Conservation (phyloP, 192 early-diverging fungal species). For the Dissophora globulifera region DNA sequence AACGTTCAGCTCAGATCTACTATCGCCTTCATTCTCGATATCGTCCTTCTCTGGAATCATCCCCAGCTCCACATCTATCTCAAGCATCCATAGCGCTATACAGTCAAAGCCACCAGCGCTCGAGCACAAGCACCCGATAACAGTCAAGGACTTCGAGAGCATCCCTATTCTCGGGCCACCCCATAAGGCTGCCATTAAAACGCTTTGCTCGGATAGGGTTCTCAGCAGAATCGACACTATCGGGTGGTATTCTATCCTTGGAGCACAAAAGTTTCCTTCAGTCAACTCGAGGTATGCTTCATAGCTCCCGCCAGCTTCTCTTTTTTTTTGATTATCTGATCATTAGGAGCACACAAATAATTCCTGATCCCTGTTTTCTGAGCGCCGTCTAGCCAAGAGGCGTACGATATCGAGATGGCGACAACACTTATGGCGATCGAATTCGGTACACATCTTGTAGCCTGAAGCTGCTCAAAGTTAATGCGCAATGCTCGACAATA, state of each 20-base stretch:
- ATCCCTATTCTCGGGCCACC: slow-evolving; percentile 30
- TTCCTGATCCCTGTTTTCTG: neutral
- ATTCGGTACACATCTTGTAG: slow-evolving; percentile 57
- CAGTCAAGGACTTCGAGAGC: slow-evolving; percentile 41
- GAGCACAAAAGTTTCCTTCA: slow-evolving; percentile 52
- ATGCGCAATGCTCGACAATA: neutral
- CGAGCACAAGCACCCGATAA: slow-evolving; percentile 33
- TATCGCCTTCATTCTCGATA: slow-evolving; percentile 40
- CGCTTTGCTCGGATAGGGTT: slow-evolving; percentile 39
- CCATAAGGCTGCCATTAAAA: slow-evolving; percentile 32
- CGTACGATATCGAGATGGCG: slow-evolving; percentile 77
- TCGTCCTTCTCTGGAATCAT: slow-evolving; percentile 40
- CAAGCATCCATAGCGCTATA: slow-evolving; percentile 21
- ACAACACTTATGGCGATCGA: slow-evolving; percentile 70
- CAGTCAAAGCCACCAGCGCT: slow-evolving; percentile 33
- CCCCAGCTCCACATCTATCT: slow-evolving; percentile 33
- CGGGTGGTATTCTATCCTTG: slow-evolving; percentile 50
- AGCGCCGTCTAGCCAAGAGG: slow-evolving; percentile 68
- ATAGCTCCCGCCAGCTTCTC: too few relatives aligned
- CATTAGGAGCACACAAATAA: too few relatives aligned
- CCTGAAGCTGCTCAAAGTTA: too few relatives aligned
- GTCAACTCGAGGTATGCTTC: slow-evolving; percentile 51
- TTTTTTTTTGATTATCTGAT: too few relatives aligned
- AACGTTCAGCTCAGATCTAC: slow-evolving; percentile 5
- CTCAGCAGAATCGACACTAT: slow-evolving; percentile 49